Evolutionary conservation across 371 early-diverging fungal genomes (phyloP).

Genomic region (Mortierella sp.): DNA sequence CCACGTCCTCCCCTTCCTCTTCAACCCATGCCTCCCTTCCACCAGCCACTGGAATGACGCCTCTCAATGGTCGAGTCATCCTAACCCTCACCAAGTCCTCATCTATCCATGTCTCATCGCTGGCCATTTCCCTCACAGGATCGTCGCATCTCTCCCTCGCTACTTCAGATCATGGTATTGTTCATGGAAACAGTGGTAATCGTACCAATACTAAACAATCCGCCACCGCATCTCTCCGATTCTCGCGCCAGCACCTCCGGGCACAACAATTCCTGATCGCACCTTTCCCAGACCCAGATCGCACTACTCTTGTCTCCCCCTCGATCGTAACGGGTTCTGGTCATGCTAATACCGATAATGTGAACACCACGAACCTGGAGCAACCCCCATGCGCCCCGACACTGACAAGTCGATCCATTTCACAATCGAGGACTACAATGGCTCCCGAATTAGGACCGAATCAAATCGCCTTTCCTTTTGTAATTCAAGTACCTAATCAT

Average conservation of each 20-base stretch:
- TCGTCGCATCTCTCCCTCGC: constrained; percentile 16
- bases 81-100: constrained; percentile 12
- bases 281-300: constrained; percentile 17
- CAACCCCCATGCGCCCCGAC: not conserved
- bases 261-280: constrained; percentile 22
- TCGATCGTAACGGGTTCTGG: not conserved
- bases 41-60: constrained; percentile 1
- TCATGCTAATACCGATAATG: not conserved
- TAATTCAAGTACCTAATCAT: constrained; percentile 17
- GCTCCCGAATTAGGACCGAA: not conserved
- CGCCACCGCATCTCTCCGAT: not conserved
- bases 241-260: constrained; percentile 22
- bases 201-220: not conserved
- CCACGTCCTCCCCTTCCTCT: no score
- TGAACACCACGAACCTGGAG: not conserved
- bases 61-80: constrained; percentile 9
- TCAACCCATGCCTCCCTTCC: no score
- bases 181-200: not conserved
- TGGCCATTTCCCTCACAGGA: constrained; percentile 17
- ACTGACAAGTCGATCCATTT: not conserved
- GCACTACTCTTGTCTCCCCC: constrained; percentile 4
- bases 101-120: constrained; percentile 16
- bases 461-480: constrained; percentile 24
- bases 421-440: not conserved
- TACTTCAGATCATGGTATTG: no score